Evolutionary conservation across 805 yeast genomes (phyloP), one percentile per base, ranked within the genome.

Genomic region (Zygoascus biomembranicola): DNA sequence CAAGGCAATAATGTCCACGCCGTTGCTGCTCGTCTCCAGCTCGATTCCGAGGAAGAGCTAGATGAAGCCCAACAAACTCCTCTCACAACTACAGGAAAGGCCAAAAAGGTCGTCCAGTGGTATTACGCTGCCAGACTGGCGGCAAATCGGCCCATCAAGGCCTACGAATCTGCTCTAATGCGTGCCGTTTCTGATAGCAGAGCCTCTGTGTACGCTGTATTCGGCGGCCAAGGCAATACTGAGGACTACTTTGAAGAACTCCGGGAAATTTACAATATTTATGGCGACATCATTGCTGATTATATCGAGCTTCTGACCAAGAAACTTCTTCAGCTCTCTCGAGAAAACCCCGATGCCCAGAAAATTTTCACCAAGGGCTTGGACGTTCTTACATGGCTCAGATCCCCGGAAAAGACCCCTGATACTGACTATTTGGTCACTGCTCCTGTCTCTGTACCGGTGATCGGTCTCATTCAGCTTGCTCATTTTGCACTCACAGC

Each of bases 191-290:
- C 74, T 50, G 75, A 76, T 55, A 73, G 76, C 43, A 71, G 77
- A 50, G 87, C 90, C 46, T 75, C 77, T 56, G 71, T 90, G 53
- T 81, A 79, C 56, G 96, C 97, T 59, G 82, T 94, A 61, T 94
- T 92, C 65, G 99, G 99, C 69, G 99, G 99, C 66, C 99, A 94
- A 76, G 99, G 99, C 73, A 92, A 89, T 75, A 84, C 95, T 51
- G 98, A 94, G 69, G 39, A 35, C 39, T 94, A 89, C 76, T 94
- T 94, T 63, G 97, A 90, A 69, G 99, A 94, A 76, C 80, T 94
- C 68, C 83, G 96, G 69, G 95, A 89, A 60, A 69, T 90, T 55
- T 85, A 87, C 75, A 74, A 80, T 59, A 77, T 83, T 55, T 94
- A 94, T 76, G 77, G 83, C 60, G 87, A 87, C 28, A 75, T 92